Conservation (phyloP, 2,329 filamentous ascomycete species). For the Alternaria sp. region DNA sequence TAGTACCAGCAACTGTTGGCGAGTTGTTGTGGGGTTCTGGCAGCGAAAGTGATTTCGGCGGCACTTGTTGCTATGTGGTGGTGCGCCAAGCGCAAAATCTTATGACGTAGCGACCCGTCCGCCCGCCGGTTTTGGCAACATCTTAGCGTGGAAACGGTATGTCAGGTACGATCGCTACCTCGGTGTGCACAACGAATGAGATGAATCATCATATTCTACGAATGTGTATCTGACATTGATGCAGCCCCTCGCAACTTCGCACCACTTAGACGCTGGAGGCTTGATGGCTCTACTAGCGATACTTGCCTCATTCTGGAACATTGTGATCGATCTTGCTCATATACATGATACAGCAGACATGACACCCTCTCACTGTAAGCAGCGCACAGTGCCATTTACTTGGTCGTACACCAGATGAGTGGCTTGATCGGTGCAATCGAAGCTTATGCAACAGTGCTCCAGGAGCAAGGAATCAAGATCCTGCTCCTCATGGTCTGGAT, state of each 20-base stretch:
- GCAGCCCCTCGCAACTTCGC: background rate
- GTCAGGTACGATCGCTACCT: background rate
- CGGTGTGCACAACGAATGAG: background rate
- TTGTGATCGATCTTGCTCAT: background rate
- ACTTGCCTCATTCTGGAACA: background rate
- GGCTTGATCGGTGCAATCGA: background rate
- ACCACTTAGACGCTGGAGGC: background rate
- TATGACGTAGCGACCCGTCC: conserved; percentile 39
- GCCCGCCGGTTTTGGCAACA: conserved; percentile 6
- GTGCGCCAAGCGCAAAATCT: conserved; percentile 34
- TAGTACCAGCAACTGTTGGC: conserved; percentile 7
- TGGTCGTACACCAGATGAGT: background rate
- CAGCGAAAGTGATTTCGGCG: conserved; percentile 4
- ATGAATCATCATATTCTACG: background rate
- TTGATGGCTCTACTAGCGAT: background rate
- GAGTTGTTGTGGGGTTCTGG: conserved; percentile 17
- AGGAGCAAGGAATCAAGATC: conserved; percentile 92
- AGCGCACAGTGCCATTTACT: background rate
- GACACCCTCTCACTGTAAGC: background rate
- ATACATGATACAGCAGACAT: background rate
- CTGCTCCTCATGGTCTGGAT: conserved; percentile 97
- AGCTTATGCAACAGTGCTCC: conserved; percentile 84
- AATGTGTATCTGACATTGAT: background rate
- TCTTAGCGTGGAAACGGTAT: background rate
- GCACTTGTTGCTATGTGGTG: conserved; percentile 12